Conservation (phyloP, 2,329 filamentous ascomycete species). For the Phyllosticta citrichinensis region DNA sequence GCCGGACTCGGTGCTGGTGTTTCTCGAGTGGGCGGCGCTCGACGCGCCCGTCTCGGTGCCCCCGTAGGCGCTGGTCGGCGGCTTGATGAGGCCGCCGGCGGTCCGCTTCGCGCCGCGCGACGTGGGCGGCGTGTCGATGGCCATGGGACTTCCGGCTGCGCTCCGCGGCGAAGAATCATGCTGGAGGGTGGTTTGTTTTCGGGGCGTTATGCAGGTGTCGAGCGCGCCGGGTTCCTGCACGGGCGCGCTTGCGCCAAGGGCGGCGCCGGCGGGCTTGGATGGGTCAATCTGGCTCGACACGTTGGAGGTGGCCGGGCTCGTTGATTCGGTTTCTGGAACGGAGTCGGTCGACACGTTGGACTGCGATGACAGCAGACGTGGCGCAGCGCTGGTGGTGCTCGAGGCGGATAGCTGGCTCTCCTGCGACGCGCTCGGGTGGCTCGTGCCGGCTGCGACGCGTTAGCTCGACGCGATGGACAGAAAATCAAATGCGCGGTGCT, state of each 20-base stretch:
- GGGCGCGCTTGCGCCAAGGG: background rate
- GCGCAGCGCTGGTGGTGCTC: constrained; percentile 19
- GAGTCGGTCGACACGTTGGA: constrained; percentile 25
- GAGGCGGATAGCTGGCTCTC: constrained; percentile 26
- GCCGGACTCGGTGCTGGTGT: constrained; percentile 57
- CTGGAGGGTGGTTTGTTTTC: constrained; percentile 10
- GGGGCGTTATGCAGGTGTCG: background rate
- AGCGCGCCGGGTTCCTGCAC: constrained; percentile 3
- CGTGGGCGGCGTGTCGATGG: constrained; percentile 28
- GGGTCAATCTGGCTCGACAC: constrained; percentile 42
- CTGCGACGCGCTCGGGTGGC: constrained; percentile 12
- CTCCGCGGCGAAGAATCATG: constrained; percentile 13
- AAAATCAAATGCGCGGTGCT: background rate
- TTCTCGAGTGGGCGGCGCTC: constrained; percentile 53
- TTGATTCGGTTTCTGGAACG: constrained; percentile 21
- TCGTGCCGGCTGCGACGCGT: constrained; percentile 3
- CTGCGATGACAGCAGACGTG: constrained; percentile 21
- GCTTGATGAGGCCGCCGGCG: constrained; percentile 61
- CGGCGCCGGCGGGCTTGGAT: constrained; percentile 20
- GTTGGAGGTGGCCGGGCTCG: constrained; percentile 20
- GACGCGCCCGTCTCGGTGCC: background rate
- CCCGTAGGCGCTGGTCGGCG: constrained; percentile 11
- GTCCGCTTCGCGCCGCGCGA: constrained; percentile 58
- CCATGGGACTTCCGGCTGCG: constrained; percentile 26
- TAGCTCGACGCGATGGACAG: background rate